Base-by-base conservation (phyloP, 2,329 filamentous ascomycete species). In the Claviceps humidiphila region DNA sequence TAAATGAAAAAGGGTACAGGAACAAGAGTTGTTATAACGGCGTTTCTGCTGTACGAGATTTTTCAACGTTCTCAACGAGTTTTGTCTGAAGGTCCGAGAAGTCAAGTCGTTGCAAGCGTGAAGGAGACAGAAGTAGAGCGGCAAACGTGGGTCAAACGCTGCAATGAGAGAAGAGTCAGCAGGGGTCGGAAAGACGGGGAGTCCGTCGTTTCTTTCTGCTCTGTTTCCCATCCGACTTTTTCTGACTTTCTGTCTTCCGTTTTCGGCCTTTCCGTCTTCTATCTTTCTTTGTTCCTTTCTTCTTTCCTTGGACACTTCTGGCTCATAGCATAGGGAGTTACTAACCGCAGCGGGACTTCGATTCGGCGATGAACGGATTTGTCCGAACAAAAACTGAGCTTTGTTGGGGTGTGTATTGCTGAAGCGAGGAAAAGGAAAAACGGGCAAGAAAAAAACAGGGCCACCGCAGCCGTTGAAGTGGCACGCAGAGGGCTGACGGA, bases 91-190 rank as follows among this genome's bases (percentile, higher is more conserved):
- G 34, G 26, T 48, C 16, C 37, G 17, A 26, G 37, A 9, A 40
- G 40, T 22, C 20, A 48, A 48, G 37, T 30, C 2, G 47, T 40
- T 20, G 47, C 16, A 6, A 46, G 24, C 24, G 38, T 8, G 42
- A 16, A 2, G 45, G 8, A 26, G 13, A 16, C 22, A n/a, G 26
- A 42, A 50, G 47, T 44, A 48, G 50, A 38, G 34, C 26, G 16
- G 43, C 17, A 44, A 13, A 22, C 17, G 30, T 41, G 49, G 37
- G 41, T 44, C 30, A 26, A 51, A 54, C 54, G 53, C 58, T 59
- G 58, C 55, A 58, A 59, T 55, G 51, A 17, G 42, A 20, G 9
- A 30, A 53, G 38, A 55, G 55, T 57, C 55, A 51, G 51, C 52
- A 56, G 50, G 53, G 37, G 40, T 30, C 26, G 7, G 8, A 30